Conservation (phyloP, 2,329 filamentous ascomycete species). For the Trichoderma asperellum region DNA sequence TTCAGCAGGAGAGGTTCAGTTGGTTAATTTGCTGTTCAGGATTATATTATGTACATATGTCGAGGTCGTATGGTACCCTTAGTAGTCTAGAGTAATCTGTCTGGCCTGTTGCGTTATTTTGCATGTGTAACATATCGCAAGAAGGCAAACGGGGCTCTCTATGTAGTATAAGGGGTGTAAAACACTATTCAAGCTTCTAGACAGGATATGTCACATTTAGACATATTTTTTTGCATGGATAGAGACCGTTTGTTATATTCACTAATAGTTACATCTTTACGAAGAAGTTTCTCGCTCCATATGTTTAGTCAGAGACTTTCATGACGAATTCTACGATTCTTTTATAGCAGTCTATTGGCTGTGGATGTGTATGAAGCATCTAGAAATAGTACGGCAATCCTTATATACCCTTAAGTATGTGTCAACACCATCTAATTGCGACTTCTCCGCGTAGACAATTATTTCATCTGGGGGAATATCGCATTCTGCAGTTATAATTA, state of each 20-base stretch:
- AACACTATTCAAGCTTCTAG: too few species aligned
- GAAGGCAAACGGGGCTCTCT: not conserved
- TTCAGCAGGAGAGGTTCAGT: not conserved
- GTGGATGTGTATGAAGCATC: not conserved
- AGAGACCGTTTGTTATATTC: not conserved
- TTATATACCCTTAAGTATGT: conserved; percentile 41
- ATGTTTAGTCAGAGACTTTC: not conserved
- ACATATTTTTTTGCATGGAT: not conserved
- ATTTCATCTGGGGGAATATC: conserved; percentile 46
- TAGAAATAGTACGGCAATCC: conserved; percentile 44
- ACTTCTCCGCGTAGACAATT: conserved; percentile 44
- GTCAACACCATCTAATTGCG: conserved; percentile 40
- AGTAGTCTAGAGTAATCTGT: too few species aligned
- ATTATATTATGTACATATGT: too few species aligned
- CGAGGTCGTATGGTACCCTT: too few species aligned
- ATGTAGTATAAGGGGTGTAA: not conserved
- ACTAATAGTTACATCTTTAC: not conserved
- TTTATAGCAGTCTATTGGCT: not conserved
- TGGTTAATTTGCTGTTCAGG: too few species aligned
- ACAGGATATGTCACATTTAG: not conserved
- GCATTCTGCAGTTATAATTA: conserved; percentile 42
- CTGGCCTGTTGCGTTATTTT: not conserved
- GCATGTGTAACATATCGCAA: not conserved
- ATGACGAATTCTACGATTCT: not conserved
- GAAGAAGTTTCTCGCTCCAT: not conserved